These are phyloP conservation scores for Penicillium janthinellum DNA, from an alignment of 2,329 filamentous ascomycete genomes.

Conservation along the genomic window DNA sequence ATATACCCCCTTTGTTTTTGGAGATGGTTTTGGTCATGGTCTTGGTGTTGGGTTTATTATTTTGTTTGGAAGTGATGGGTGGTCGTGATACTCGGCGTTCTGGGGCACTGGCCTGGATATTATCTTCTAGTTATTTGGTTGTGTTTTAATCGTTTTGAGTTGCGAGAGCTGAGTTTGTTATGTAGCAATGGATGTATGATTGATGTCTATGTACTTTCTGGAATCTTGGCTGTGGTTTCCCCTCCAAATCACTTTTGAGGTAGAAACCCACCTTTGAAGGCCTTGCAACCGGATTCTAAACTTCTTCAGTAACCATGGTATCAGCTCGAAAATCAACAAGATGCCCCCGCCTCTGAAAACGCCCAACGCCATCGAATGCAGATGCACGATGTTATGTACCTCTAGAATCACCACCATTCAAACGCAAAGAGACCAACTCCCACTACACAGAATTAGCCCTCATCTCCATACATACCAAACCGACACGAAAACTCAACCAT, in stretches of 20 bases:
- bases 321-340: neutral
- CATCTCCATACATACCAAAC: no score
- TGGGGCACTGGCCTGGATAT: neutral
- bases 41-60: neutral
- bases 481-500: no score
- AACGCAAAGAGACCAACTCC: neutral
- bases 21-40: neutral
- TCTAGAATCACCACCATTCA: neutral
- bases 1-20: conserved; percentile 19
- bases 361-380: neutral
- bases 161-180: neutral
- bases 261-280: no score
- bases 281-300: no score
- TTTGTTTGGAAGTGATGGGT: neutral
- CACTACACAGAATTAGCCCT: neutral
- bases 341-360: no score
- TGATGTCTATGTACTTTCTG: neutral
- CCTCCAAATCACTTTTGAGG: no score
- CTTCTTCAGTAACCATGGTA: neutral
- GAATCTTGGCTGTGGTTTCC: no score
- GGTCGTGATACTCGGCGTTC: neutral
- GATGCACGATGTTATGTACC: neutral
- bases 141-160: neutral
- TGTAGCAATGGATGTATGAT: neutral
- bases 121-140: neutral